Base-by-base conservation (phyloP, 2,329 filamentous ascomycete species). In the Epichloe scottii region DNA sequence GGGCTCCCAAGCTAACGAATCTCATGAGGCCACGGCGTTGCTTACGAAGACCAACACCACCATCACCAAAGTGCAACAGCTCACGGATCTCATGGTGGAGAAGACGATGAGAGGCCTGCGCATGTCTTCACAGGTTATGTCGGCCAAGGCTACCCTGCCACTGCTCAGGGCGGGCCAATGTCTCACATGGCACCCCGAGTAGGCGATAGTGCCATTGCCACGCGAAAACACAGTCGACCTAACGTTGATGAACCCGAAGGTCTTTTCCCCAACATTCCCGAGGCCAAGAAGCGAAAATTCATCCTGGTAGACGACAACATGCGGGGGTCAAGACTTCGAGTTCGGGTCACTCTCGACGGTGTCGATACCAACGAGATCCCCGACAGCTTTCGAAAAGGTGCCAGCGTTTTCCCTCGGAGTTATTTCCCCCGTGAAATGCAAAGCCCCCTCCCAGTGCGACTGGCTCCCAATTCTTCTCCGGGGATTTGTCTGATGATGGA, bases 381-480 rank as follows among this genome's bases (percentile, higher is more conserved):
- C 1, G 91, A 97, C 66, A 93, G 88, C 15, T 96, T 95, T 71
- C 87, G 91, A 58, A 89, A 89, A 69, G 82, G 80, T 51, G 91
- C 91, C 60, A 89, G 87, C 10, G 90, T 97, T 2, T 97, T 84
- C 62, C 91, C 90, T 8, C 85, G 89, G 46, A 90, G 87, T 51
- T 97, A 91, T 70, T 95, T 93, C 64, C 88, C 90, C 1, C 82
- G 89, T 42, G 89, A 96, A 70, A 95, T 95, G 89, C 88, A 91
- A 62, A 86, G 83, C 53, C 86, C 87, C 85, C 88, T 12, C 84
- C 86, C 0, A 86, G 82, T 49, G 82, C 87, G 1, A 84, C 84
- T 0, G 85, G 85, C 15, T 82, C 81, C 55, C 78, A 82, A 37
- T 90, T 89, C 66, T 89, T 90, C 66, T 75, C 80, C 51, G 81